Evolutionary conservation across 768 basidiomycete genomes (phyloP), one percentile per base, ranked within the genome.

Genomic region (Lactifluus piperatus): DNA sequence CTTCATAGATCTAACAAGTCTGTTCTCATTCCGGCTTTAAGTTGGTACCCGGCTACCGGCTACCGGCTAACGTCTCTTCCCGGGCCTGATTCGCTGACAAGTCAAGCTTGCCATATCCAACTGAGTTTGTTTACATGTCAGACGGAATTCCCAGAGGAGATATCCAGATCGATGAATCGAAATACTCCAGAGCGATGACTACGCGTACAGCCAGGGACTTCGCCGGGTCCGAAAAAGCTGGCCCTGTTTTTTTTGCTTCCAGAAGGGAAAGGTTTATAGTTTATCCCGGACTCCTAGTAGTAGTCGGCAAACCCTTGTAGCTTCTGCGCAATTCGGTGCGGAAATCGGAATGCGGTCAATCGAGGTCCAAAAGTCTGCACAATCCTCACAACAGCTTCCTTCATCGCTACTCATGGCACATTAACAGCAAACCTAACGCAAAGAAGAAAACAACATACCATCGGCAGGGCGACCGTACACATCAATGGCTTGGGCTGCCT

Each of bases 321-420:
- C 71, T 84, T 85, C 62, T 71, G 75, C 10, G 85, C 87, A 13
- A 74, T 81, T 58, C 76, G 73, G n/a, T 85, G 81, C 3, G 90
- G 83, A 65, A 91, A 88, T 69, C 80, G 88, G 77, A 89, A 91
- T 13, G 87, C 89, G 2, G 77, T 69, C 45, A 92, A 72, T 67
- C 83, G 86, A 63, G 83, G 80, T 5, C 86, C 86, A 70, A 91
- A 92, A 51, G 85, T 89, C 66, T 80, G 75, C 48, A 81, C 78
- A 51, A 92, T 82, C 37, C 81, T 76, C 34, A 78, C 80, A 11
- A 91, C 69, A 2, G 84, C 84, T 50, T 82, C 81, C 67, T 83
- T 86, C 65, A 91, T 65, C 5, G 80, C 88, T 87, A 62, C 11
- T 60, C 62, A 49, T 45, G 39, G 13, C 22, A 13, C 26, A 41